phyloP scores from a whole-genome alignment of 106 monocot genomes.

The Dioscorea zingiberensis region DNA sequence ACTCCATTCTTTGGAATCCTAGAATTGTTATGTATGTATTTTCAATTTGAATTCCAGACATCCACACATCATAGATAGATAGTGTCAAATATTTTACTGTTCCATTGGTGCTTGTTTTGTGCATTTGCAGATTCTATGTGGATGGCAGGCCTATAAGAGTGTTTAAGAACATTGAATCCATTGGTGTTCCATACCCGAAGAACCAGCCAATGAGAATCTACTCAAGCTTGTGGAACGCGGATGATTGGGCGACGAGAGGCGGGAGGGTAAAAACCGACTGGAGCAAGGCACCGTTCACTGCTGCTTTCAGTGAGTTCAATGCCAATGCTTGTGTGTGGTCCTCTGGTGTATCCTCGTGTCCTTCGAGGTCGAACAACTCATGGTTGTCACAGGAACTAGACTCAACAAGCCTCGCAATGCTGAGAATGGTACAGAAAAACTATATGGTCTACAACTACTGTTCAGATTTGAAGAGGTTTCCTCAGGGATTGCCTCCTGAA shows the following conservation, averaged over 20 bases:
- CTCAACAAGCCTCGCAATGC: background rate
- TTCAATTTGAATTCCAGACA: no score
- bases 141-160: conserved; percentile 54
- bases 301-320: conserved; percentile 18
- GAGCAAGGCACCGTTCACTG: conserved; percentile 43
- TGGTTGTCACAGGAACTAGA: conserved; percentile 12
- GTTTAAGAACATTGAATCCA: conserved; percentile 37
- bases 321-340: conserved; percentile 22
- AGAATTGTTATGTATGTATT: conserved; percentile 20
- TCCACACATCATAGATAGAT: no score
- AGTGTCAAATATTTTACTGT: no score
- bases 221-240: conserved; percentile 50
- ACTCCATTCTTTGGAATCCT: conserved; percentile 47
- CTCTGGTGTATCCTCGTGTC: conserved; percentile 6
- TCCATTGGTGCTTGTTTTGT: conserved; percentile 9
- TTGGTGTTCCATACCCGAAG: conserved; percentile 39
- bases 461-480: conserved; percentile 11
- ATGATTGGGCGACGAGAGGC: conserved; percentile 58
- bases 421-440: conserved; percentile 12
- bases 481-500: conserved; percentile 1
- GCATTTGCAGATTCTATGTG: conserved; percentile 46
- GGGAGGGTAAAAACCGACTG: conserved; percentile 55
- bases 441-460: conserved; percentile 22
- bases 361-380: background rate
- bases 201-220: conserved; percentile 50